Base-by-base conservation (phyloP, 2,329 filamentous ascomycete species). In the Tolypocladium ophioglossoides region DNA sequence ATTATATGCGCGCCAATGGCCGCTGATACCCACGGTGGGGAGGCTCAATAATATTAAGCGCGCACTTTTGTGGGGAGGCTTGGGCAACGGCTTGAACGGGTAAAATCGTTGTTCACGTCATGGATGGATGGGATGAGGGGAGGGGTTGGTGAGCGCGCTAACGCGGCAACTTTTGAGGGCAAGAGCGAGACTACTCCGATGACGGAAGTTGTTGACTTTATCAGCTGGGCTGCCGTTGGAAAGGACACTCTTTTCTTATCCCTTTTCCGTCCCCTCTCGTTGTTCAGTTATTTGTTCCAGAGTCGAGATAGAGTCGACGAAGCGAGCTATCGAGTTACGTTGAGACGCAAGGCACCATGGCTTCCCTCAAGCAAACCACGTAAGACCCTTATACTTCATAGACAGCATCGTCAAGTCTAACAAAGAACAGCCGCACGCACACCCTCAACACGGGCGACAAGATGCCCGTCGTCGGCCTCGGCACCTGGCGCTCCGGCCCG, bases 401-500 rank as follows among this genome's bases (percentile, higher is more conserved):
- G 14, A 18, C 35, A 34, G 14, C 38, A 40, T 48, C 37, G 18
- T 4, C 34, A 12, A 5, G 12, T 16, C 9, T 20, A 59, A 38
- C 30, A 35, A 27, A 4, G 5, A 14, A 9, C 37, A 65, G 60
- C 20, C 59, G 58, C 41, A 79, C 82, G 64, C 86, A 84, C 67
- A 84, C 80, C 61, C 81, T 89, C 69, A 87, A 89, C 73, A 85
- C 84, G 53, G 88, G 89, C 56, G 85, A 80, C 69, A 84, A 88
- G 72, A 94, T 94, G 57, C 86, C 87, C 54, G 84, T 84, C 62
- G 71, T 91, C 60, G 87, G 87, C 57, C 78, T 91, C 48, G 88
- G 88, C 54, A 91, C 88, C 54, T 91, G 87, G 87, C 86, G 90
- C 66, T 89, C 87, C 50, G 68, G 78, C 63, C 83, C 85, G 54